Base-by-base conservation (phyloP, 768 basidiomycete genomes). In the Podaxis pistillaris region DNA sequence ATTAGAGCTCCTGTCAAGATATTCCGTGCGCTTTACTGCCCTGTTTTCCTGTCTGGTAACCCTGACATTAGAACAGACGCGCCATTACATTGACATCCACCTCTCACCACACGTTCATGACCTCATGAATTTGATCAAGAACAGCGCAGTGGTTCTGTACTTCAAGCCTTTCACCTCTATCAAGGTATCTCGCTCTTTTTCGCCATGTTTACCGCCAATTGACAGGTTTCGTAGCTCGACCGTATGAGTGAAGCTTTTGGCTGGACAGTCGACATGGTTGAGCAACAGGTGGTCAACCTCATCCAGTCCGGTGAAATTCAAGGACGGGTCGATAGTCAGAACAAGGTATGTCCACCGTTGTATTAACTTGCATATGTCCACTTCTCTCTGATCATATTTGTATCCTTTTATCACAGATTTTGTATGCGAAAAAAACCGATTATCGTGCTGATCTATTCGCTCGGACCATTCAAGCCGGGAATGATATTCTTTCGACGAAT, bases 121-220 rank as follows among this genome's bases (percentile, higher is more conserved):
- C 11, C 78, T 98, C 53, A 83, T 84, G 40, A 81, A 80, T 68
- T 79, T 85, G 33, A 90, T 98, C 73, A 86, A 86, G 44, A 86
- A 89, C 66, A 87, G 86, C 63, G 89, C 93, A 0, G 80, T 98
- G 54, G 81, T 83, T n/a, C 83, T 94, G 53, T 98, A 96, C 75
- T 94, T 97, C 79, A 84, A 88, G 67, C 96, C 96, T 0, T 98
- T 95, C 73, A 82, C 90, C 28, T 86, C 91, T 8, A 93, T 97
- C 71, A 82, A 56, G 36, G 61, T 56, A 56, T 17, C 28, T 3
- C 8, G 5, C 41, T 11, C 26, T 11, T 40, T 13, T 4, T 4
- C n/a, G 8, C 13, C 11, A 9, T 8, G 3, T 28, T 13, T 38
- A 13, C 19, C 4, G 12, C 17, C 24, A 15, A 19, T 13, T 4